Evolutionary conservation across 495 filamentous ascomycete species (phyloP).

Genomic region (Neurospora sp.): DNA sequence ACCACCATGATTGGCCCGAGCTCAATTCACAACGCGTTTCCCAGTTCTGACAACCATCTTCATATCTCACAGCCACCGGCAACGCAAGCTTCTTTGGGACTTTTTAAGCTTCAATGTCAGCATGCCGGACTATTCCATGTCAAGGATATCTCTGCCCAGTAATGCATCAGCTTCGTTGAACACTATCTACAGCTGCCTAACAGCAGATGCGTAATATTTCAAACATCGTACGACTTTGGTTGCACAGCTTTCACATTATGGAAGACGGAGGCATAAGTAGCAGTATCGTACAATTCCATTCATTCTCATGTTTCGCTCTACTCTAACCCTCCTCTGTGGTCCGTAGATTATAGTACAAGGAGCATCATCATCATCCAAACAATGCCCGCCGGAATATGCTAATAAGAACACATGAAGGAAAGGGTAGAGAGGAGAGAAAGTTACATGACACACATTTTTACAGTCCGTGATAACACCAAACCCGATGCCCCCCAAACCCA

Average conservation of each 20-base stretch:
- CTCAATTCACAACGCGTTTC: background rate
- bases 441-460: constrained; percentile 22
- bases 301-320: constrained; percentile 9
- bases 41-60: background rate
- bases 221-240: background rate
- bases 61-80: background rate
- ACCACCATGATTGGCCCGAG: background rate
- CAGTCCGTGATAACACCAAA: constrained; percentile 23
- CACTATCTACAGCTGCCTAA: background rate
- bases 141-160: background rate
- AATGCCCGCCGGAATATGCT: constrained; percentile 11
- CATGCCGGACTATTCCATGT: background rate
- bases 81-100: background rate
- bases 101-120: background rate
- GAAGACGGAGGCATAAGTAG: background rate
- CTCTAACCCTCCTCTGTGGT: constrained; percentile 19
- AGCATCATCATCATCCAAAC: constrained; percentile 1
- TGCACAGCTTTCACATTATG: background rate
- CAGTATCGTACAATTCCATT: background rate
- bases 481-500: constrained; percentile 21
- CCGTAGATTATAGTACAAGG: constrained; percentile 19
- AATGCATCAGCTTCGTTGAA: background rate
- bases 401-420: constrained; percentile 16
- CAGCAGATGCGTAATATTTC: background rate
- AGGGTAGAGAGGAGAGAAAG: constrained; percentile 24